Evolutionary conservation across 352 stramenopile genomes (phyloP).

Genomic region (Phytophthora pini): DNA sequence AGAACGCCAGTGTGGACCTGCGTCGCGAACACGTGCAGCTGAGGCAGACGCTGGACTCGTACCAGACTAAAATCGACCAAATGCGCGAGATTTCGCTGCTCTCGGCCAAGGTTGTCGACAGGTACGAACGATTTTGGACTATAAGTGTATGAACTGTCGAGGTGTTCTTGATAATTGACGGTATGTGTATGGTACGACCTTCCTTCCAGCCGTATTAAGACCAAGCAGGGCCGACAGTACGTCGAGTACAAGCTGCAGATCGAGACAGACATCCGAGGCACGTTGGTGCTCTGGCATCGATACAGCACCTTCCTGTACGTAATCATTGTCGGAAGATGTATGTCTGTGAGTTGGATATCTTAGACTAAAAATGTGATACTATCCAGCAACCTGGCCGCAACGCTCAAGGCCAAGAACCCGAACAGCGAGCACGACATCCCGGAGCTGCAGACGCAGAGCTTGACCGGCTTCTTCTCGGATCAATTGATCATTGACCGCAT

Average conservation of each 20-base stretch:
- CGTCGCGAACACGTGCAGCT: slow-evolving; percentile 85
- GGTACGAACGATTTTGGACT: slow-evolving; percentile 34
- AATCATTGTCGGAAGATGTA: slow-evolving; percentile 25
- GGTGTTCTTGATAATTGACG: slow-evolving; percentile 13
- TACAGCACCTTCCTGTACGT: slow-evolving; percentile 90
- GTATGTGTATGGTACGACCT: slow-evolving; percentile 18
- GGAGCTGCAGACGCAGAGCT: slow-evolving; percentile 83
- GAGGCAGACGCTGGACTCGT: slow-evolving; percentile 86
- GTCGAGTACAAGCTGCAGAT: slow-evolving; percentile 91
- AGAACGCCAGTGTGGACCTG: slow-evolving; percentile 81
- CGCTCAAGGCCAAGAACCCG: slow-evolving; percentile 84
- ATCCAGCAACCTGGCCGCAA: slow-evolving; percentile 76
- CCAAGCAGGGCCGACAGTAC: slow-evolving; percentile 86
- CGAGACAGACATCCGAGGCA: slow-evolving; percentile 87
- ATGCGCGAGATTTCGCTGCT: slow-evolving; percentile 89
- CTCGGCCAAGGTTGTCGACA: slow-evolving; percentile 86
- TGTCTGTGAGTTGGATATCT: slow-evolving; percentile 4
- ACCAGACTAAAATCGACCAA: slow-evolving; percentile 90
- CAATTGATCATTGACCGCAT: slow-evolving; percentile 89
- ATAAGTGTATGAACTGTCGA: background rate
- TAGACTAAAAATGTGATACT: background rate
- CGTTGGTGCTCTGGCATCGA: slow-evolving; percentile 87
- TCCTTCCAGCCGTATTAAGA: slow-evolving; percentile 77
- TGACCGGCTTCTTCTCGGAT: slow-evolving; percentile 86
- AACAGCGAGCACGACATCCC: slow-evolving; percentile 76